phyloP scores from a whole-genome alignment of 441 rosid species.

The Eutrema salsugineum region DNA sequence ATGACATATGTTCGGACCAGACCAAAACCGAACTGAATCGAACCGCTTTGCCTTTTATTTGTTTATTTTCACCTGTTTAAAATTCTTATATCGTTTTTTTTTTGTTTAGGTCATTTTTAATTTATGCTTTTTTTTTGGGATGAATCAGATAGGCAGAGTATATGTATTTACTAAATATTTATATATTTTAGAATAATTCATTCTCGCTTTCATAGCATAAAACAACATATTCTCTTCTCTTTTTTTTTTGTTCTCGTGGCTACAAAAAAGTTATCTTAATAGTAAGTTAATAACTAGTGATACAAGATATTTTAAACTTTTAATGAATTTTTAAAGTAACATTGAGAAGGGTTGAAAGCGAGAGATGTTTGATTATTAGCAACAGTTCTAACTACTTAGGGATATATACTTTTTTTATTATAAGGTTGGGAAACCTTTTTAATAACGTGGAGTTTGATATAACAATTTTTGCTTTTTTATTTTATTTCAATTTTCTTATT shows the following conservation, averaged over 20 bases:
- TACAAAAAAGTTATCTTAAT: neutral
- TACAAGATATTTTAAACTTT: constrained; percentile 1
- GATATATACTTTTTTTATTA: neutral
- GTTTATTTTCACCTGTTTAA: neutral
- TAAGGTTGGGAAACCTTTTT: neutral
- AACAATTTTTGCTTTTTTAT: neutral
- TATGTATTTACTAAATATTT: constrained; percentile 17
- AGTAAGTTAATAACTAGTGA: neutral
- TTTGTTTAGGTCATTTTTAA: constrained; percentile 19
- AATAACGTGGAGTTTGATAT: neutral
- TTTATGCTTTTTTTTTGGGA: neutral
- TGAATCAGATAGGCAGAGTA: constrained; percentile 11
- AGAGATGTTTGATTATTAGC: neutral
- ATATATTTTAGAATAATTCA: constrained; percentile 1
- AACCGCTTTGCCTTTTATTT: constrained; percentile 24
- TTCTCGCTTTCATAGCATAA: neutral
- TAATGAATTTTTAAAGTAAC: neutral
- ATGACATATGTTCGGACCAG: constrained; percentile 34
- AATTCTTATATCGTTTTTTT: constrained; percentile 20
- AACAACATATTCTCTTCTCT: neutral
- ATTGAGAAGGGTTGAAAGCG: neutral
- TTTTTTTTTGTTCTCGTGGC: too few species aligned
- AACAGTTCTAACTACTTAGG: neutral
- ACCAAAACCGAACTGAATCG: constrained; percentile 25
- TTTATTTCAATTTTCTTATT: neutral